A percentile compares a stretch with the other conserved stretches of the same genome.
These are phyloP conservation scores for Isochrysis galbana DNA, from an alignment of 78 protist genomes.

Conservation along the genomic window DNA sequence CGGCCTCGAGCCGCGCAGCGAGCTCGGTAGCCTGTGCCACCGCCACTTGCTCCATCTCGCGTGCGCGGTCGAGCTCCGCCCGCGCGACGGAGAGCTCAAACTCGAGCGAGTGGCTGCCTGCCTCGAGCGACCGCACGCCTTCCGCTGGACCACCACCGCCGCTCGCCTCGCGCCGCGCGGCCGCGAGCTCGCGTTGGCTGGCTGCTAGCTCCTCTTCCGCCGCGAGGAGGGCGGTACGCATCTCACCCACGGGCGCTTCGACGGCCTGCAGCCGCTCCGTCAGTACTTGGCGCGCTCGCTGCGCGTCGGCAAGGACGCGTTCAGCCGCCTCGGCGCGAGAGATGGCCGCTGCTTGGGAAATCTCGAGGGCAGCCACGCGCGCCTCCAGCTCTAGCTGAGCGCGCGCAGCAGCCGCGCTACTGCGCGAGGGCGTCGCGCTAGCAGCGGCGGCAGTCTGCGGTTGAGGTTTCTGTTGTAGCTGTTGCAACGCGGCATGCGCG, in stretches of 20 bases:
- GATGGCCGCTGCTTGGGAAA: background rate
- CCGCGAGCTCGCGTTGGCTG: background rate
- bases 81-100: background rate
- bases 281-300: background rate
- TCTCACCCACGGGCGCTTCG: background rate
- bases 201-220: background rate
- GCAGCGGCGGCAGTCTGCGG: background rate
- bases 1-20: background rate
- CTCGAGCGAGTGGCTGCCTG: background rate
- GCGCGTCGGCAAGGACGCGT: background rate
- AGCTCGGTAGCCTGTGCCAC: background rate
- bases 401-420: background rate
- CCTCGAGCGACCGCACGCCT: background rate
- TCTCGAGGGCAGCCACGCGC: background rate
- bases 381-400: background rate
- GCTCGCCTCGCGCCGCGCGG: background rate
- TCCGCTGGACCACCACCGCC: background rate
- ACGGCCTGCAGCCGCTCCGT: background rate
- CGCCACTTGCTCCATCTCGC: background rate
- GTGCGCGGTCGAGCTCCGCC: background rate
- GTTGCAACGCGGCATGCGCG: background rate
- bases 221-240: background rate
- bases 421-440: background rate
- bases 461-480: background rate
- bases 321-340: slow-evolving; percentile 13